These are phyloP conservation scores for Eragrostis nindensis DNA, from an alignment of 176 grass and related monocot species.

Conservation along the genomic window DNA sequence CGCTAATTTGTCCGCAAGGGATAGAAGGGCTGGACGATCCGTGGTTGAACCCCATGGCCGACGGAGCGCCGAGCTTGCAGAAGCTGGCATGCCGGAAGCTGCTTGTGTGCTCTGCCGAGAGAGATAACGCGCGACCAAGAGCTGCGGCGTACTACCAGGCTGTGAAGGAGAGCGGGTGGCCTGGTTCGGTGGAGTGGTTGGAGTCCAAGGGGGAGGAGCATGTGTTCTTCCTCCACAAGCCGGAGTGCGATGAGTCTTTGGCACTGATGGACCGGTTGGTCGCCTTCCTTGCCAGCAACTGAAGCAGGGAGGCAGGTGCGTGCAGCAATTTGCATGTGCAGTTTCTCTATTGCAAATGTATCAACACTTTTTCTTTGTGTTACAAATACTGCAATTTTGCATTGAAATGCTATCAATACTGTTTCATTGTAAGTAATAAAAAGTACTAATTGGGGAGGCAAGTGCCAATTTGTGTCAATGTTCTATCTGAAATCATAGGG, in stretches of 20 bases:
- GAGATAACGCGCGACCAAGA: constrained; percentile 37
- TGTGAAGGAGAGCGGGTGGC: constrained; percentile 53
- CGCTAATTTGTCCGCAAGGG: constrained; percentile 29
- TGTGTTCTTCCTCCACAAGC: constrained; percentile 53
- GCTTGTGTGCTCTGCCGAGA: constrained; percentile 50
- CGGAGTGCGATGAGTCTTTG: constrained; percentile 42
- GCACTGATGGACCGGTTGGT: constrained; percentile 45
- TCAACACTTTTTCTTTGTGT: not conserved
- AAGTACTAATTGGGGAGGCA: too few species aligned
- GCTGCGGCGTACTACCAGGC: constrained; percentile 60
- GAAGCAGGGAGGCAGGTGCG: not conserved
- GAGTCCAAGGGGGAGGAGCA: constrained; percentile 60
- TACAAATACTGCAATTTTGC: not conserved
- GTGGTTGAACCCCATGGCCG: constrained; percentile 59
- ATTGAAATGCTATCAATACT: not conserved
- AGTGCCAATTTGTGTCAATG: not conserved
- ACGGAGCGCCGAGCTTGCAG: constrained; percentile 45
- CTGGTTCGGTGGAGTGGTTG: constrained; percentile 46
- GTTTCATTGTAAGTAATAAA: not conserved
- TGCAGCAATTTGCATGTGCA: not conserved
- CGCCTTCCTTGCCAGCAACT: constrained; percentile 29
- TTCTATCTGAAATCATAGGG: not conserved
- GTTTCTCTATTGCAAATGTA: not conserved
- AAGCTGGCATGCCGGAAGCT: constrained; percentile 50
- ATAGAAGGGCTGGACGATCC: constrained; percentile 52